Evolutionary conservation across 2,329 filamentous ascomycete genomes (phyloP).

Genomic region (Colletotrichum gloeosporioides): DNA sequence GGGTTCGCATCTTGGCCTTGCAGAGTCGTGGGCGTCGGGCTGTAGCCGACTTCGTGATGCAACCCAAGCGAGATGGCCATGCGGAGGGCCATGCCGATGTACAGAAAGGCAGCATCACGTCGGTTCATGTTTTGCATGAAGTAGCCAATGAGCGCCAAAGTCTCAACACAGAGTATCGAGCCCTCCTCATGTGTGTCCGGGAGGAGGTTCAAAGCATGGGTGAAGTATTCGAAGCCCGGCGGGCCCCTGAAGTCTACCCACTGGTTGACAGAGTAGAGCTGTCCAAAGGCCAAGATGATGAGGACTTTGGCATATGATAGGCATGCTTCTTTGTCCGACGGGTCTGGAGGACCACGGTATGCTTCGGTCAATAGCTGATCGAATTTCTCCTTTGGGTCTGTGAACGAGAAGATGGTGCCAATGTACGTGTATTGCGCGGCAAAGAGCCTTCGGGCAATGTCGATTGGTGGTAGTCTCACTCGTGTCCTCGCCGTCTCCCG

Average conservation of each 20-base stretch:
- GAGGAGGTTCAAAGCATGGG: conserved; percentile 53
- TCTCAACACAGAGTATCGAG: conserved; percentile 59
- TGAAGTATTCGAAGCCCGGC: conserved; percentile 61
- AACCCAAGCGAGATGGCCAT: conserved; percentile 63
- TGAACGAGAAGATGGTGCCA: conserved; percentile 61
- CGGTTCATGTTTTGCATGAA: conserved; percentile 64
- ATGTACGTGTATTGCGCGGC: conserved; percentile 60
- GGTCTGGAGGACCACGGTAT: conserved; percentile 47
- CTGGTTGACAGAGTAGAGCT: conserved; percentile 63
- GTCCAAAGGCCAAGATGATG: conserved; percentile 58
- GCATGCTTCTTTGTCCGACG: conserved; percentile 49
- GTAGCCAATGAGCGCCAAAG: conserved; percentile 58
- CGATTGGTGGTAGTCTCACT: conserved; percentile 50
- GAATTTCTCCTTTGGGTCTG: conserved; percentile 48
- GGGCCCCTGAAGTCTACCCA: conserved; percentile 57
- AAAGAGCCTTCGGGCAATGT: conserved; percentile 55
- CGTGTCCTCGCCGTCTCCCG: conserved; percentile 26
- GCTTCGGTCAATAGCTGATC: conserved; percentile 48
- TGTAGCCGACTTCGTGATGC: conserved; percentile 53
- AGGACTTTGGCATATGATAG: conserved; percentile 57
- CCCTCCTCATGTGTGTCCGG: conserved; percentile 62
- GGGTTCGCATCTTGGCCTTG: neutral
- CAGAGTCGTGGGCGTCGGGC: neutral
- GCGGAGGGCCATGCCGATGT: conserved; percentile 57
- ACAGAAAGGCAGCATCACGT: conserved; percentile 59